These are phyloP conservation scores for Drechmeria coniospora DNA, from an alignment of 2,329 filamentous ascomycete genomes.

Conservation along the genomic window DNA sequence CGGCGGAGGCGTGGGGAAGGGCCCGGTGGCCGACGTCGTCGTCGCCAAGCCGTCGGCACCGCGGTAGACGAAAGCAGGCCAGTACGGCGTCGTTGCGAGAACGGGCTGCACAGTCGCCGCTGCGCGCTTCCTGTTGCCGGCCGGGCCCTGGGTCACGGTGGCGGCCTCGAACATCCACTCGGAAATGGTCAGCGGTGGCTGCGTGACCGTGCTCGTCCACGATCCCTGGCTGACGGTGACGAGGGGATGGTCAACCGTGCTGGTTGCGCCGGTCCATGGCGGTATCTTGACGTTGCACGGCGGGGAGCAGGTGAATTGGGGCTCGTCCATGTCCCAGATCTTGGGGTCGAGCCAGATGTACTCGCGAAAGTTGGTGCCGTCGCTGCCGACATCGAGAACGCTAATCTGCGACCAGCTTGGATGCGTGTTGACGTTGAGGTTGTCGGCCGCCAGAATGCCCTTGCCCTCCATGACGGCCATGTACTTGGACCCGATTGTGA, in stretches of 20 bases:
- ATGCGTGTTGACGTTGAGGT: constrained; percentile 12
- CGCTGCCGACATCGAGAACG: constrained; percentile 11
- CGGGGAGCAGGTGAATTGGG: constrained; percentile 12
- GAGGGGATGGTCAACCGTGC: constrained; percentile 14
- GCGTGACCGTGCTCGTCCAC: constrained; percentile 16
- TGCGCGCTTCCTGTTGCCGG: constrained; percentile 1
- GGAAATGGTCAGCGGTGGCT: constrained; percentile 12
- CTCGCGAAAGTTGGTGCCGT: constrained; percentile 4
- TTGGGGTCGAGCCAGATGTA: constrained; percentile 7
- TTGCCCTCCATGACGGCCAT: constrained; percentile 11
- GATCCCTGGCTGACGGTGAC: constrained; percentile 14
- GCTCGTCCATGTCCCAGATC: constrained; percentile 16
- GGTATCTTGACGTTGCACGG: constrained; percentile 15
- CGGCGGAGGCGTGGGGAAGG: constrained; percentile 8
- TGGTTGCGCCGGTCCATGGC: constrained; percentile 12
- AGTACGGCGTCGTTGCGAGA: constrained; percentile 8
- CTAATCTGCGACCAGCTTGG: constrained; percentile 14
- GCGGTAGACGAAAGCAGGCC: constrained; percentile 9
- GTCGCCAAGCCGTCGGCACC: constrained; percentile 6
- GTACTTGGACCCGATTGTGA: constrained; percentile 17
- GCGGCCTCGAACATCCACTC: constrained; percentile 10
- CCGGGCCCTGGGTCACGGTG: constrained; percentile 3
- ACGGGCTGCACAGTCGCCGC: too few relatives aligned
- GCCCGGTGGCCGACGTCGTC: constrained; percentile 4
- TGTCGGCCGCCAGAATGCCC: constrained; percentile 11